These are phyloP conservation scores for Sclerotinia trifoliorum DNA, from an alignment of 2,329 filamentous ascomycete species.

Conservation along the genomic window DNA sequence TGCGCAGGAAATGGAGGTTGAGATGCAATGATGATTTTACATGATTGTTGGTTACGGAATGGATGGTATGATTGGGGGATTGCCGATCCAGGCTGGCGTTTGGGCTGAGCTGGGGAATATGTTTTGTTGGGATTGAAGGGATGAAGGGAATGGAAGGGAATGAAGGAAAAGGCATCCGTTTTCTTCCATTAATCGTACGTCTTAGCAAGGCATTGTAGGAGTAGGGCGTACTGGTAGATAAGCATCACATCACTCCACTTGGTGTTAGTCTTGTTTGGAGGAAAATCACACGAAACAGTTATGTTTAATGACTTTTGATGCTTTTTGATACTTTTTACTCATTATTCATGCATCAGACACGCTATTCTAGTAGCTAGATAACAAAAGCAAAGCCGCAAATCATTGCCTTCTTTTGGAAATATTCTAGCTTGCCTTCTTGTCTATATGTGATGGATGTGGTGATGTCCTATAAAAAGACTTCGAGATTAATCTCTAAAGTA, in stretches of 20 bases:
- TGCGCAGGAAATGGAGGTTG: conserved; percentile 46
- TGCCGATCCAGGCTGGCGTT: conserved; percentile 17
- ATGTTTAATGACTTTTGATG: not conserved
- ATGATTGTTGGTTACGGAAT: not conserved
- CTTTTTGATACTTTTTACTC: conserved; percentile 13
- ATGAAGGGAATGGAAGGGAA: not conserved
- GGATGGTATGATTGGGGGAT: conserved; percentile 1
- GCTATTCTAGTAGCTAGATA: conserved; percentile 23
- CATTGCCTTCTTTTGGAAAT: not conserved
- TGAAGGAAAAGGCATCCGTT: not conserved
- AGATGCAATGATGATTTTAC: conserved; percentile 47
- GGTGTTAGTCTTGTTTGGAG: conserved; percentile 1
- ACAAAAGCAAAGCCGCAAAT: conserved; percentile 7
- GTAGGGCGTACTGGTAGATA: conserved; percentile 29
- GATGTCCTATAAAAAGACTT: conserved; percentile 72
- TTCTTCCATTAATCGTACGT: not conserved
- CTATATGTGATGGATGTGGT: not conserved
- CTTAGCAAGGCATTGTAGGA: conserved; percentile 30
- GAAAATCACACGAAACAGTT: not conserved
- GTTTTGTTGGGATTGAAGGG: not conserved
- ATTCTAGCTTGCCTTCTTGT: conserved; percentile 2
- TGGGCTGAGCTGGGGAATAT: not conserved
- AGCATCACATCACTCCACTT: not conserved
- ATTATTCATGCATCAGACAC: conserved; percentile 32
- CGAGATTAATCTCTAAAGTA: conserved; percentile 90